phyloP scores from a whole-genome alignment of 1,284 basidiomycete genomes.

The Apiotrichum mycotoxinovorans region DNA sequence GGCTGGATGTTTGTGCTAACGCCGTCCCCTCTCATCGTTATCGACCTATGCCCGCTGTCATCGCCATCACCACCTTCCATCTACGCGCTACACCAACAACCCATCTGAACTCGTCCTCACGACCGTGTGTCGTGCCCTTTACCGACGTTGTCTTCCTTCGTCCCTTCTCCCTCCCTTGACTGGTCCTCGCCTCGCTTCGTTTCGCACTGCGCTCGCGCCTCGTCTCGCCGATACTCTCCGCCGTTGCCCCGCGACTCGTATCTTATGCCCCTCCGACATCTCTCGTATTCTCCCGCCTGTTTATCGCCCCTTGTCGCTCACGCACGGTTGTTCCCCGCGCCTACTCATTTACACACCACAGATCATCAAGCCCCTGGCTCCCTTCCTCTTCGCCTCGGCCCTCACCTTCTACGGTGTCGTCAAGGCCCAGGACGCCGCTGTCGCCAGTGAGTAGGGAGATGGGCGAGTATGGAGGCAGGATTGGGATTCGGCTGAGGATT shows the following conservation, averaged over 20 bases:
- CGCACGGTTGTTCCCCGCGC: no score
- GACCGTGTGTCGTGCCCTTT: no score
- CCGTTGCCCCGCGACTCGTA: no score
- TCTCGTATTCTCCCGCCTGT: not conserved
- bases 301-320: no score
- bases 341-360: conserved; percentile 10
- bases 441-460: conserved; percentile 32
- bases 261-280: no score
- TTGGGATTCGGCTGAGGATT: no score
- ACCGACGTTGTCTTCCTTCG: not conserved
- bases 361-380: conserved; percentile 43
- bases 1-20: not conserved
- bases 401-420: conserved; percentile 39
- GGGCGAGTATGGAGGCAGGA: no score
- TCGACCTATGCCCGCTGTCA: no score
- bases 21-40: not conserved
- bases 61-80: no score
- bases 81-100: no score
- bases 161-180: not conserved
- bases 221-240: not conserved
- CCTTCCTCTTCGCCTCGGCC: conserved; percentile 41
- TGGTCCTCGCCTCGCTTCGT: not conserved
- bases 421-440: conserved; percentile 39
- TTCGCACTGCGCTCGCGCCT: not conserved
- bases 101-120: no score